phyloP scores from a whole-genome alignment of 176 grass and related monocot genomes.

The Phoenix dactylifera region DNA sequence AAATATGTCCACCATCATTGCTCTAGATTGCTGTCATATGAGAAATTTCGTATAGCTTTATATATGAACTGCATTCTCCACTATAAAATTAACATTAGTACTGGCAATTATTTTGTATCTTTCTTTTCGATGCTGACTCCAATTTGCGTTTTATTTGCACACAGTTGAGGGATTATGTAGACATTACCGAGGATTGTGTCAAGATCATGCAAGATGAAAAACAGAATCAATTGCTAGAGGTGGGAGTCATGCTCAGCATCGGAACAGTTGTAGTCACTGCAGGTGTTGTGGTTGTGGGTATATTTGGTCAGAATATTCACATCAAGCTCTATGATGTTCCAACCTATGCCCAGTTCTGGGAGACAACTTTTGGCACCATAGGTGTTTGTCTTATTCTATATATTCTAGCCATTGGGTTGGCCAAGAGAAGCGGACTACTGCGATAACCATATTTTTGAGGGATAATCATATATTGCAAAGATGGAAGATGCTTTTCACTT shows the following conservation, averaged over 20 bases:
- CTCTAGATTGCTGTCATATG: too few relatives aligned
- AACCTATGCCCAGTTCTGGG: conserved; percentile 48
- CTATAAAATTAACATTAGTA: background rate
- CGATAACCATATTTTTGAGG: conserved; percentile 20
- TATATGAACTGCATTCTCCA: too few relatives aligned
- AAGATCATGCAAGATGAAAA: conserved; percentile 10
- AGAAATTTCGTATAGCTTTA: too few relatives aligned
- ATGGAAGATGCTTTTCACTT: too few relatives aligned
- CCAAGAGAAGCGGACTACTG: conserved; percentile 69
- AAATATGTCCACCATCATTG: too few relatives aligned
- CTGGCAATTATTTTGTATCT: background rate
- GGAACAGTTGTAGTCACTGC: background rate
- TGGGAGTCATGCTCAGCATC: background rate
- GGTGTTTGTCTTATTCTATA: conserved; percentile 52
- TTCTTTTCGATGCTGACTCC: background rate
- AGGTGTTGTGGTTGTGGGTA: conserved; percentile 48
- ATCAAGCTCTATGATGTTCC: conserved; percentile 36
- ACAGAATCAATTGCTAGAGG: background rate
- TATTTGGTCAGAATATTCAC: conserved; percentile 79
- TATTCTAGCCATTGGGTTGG: conserved; percentile 52
- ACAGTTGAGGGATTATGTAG: conserved; percentile 1
- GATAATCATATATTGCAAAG: too few relatives aligned
- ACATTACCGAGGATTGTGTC: background rate
- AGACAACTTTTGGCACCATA: conserved; percentile 57
- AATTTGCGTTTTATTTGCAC: background rate